Evolutionary conservation across 768 basidiomycete species (phyloP).

Genomic region (Boletus pseudopeckii): DNA sequence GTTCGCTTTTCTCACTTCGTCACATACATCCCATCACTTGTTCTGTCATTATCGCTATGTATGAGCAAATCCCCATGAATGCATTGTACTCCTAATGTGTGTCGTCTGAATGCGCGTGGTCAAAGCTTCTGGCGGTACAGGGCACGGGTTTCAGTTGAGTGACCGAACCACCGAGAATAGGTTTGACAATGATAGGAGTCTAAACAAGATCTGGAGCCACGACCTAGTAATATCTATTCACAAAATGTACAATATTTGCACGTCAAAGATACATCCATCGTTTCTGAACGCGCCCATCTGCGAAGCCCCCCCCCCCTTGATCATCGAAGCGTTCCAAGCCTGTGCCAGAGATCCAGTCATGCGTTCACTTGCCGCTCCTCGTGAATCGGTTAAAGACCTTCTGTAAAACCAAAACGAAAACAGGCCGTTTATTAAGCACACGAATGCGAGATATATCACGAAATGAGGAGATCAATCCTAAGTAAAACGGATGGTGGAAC

Average conservation of each 20-base stretch:
- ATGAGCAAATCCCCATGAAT: constrained; percentile 14
- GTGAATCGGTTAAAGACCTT: constrained; percentile 27
- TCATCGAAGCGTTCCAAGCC: background rate
- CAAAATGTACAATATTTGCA: constrained; percentile 1
- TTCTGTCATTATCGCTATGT: constrained; percentile 25
- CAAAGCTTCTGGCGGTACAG: background rate
- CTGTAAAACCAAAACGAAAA: constrained; percentile 18
- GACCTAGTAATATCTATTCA: background rate
- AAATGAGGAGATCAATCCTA: background rate
- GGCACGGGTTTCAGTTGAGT: background rate
- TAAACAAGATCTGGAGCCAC: no score
- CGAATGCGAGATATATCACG: constrained; percentile 5
- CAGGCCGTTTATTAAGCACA: constrained; percentile 23
- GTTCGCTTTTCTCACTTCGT: background rate
- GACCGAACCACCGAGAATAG: background rate
- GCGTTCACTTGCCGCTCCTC: constrained; percentile 23
- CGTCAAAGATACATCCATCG: background rate
- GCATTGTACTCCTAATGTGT: background rate
- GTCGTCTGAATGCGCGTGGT: background rate
- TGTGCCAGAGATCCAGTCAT: background rate
- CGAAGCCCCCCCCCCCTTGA: background rate
- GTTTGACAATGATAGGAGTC: background rate
- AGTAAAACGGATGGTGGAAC: background rate
- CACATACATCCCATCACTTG: background rate
- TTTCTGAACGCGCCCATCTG: background rate